phyloP scores from a whole-genome alignment of 192 early-diverging fungal genomes.

The Lunasporangiospora selenospora region DNA sequence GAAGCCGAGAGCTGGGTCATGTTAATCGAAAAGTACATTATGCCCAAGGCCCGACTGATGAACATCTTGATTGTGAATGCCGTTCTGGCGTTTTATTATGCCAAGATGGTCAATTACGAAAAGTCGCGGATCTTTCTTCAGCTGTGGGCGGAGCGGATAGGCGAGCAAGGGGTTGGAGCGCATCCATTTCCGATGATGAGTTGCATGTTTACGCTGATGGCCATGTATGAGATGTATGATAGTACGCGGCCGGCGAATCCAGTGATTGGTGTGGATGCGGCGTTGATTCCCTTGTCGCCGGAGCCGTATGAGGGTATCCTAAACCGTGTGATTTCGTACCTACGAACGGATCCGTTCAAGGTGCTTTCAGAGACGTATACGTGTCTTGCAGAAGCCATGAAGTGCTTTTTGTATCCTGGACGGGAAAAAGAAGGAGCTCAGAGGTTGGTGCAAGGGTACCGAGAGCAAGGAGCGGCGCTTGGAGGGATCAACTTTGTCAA shows the following conservation, averaged over 20 bases:
- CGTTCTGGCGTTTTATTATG: slow-evolving; percentile 49
- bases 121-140: slow-evolving; percentile 32
- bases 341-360: slow-evolving; percentile 1
- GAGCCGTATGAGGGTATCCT: not conserved
- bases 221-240: slow-evolving; percentile 21
- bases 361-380: not conserved
- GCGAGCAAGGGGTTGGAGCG: slow-evolving; percentile 21
- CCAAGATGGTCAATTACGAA: slow-evolving; percentile 32
- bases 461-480: slow-evolving; percentile 33
- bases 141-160: slow-evolving; percentile 19
- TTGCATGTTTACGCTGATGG: slow-evolving; percentile 23
- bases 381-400: not conserved
- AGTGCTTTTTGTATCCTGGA: not conserved
- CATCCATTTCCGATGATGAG: slow-evolving; percentile 40
- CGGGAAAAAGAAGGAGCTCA: slow-evolving; percentile 5
- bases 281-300: not conserved
- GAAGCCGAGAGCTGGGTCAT: slow-evolving; percentile 48
- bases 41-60: slow-evolving; percentile 35
- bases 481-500: slow-evolving; percentile 51
- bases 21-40: slow-evolving; percentile 45
- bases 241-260: not conserved
- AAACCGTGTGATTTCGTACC: not conserved
- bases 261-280: not conserved
- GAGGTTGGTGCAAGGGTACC: slow-evolving; percentile 35
- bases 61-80: slow-evolving; percentile 48